Evolutionary conservation across 352 stramenopile species (phyloP), one percentile per base, ranked within the genome.

Genomic region (Elongisporangium prolatum): DNA sequence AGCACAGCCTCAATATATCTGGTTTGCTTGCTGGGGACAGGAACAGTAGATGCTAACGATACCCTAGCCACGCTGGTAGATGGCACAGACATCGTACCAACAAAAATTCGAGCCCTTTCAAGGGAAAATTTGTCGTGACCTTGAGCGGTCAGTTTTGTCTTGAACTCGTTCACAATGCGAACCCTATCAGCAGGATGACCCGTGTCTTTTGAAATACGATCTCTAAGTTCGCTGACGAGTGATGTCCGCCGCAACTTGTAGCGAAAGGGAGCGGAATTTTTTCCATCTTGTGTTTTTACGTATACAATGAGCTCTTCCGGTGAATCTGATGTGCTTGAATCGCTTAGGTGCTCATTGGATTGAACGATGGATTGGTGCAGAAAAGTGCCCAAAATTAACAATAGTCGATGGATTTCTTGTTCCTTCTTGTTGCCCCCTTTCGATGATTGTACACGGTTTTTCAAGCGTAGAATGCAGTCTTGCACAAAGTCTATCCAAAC

Each of bases 311-410:
- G 67, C 34, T 85, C 78, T 69, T 89, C 77, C 2, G 65, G 65
- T 2, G 65, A 71, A 64, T 84, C 67, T 22, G 21, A 50, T 25
- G 50, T 21, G 21, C 51, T 24, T 34, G 25, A 53, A 10, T 48
- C 34, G 9, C 56, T 18, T 28, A 25, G 28, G 8, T 54, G 25
- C 18, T 59, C 52, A 10, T 58, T 65, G 2, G 34, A 50, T 25
- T 86, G 72, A 6, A 80, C 66, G 16, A 80, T 66, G 5, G 74
- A 86, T 56, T 93, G 83, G 25, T 80, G 67, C 13, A 96, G 56
- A 65, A 96, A 88, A 17, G 84, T 93, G 37, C 75, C 85, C n/a
- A 96, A 65, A 44, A 96, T 21, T 5, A 84, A 56, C 2, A 94
- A 63, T 22, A 91, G 24, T 6, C 84, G 75, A 51, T 75, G 60